Conservation (phyloP, 2,329 filamentous ascomycete genomes). For the Monosporascus sp. region DNA sequence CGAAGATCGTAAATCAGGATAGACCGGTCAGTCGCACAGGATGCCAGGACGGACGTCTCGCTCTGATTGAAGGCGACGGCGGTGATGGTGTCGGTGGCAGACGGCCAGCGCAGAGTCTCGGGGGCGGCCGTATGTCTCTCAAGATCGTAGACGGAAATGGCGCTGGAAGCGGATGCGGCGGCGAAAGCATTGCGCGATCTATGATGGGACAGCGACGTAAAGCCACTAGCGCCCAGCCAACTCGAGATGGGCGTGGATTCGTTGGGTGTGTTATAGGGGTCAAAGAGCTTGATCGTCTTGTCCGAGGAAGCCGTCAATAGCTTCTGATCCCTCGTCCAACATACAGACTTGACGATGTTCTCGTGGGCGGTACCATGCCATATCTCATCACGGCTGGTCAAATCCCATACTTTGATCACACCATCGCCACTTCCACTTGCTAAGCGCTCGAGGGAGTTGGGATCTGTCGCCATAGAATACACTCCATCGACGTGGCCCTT, state of each 20-base stretch:
- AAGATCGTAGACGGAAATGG: conserved; percentile 85
- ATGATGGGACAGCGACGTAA: conserved; percentile 81
- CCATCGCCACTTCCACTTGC: conserved; percentile 88
- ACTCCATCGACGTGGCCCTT: conserved; percentile 88
- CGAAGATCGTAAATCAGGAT: conserved; percentile 89
- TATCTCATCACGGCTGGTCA: conserved; percentile 64
- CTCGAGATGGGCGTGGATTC: conserved; percentile 71
- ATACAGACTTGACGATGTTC: conserved; percentile 86
- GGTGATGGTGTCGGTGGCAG: conserved; percentile 83
- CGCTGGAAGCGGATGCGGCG: conserved; percentile 60
- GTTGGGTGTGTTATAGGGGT: conserved; percentile 71
- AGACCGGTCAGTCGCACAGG: conserved; percentile 77
- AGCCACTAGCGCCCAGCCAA: conserved; percentile 78
- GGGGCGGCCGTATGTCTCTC: conserved; percentile 74
- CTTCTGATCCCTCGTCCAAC: conserved; percentile 82
- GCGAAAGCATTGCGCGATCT: conserved; percentile 75
- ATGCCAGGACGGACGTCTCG: conserved; percentile 86
- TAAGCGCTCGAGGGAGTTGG: conserved; percentile 65
- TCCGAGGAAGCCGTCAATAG: conserved; percentile 84
- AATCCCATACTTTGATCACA: conserved; percentile 88
- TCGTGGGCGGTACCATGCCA: conserved; percentile 79
- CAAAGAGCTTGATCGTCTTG: conserved; percentile 82
- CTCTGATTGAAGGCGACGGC: conserved; percentile 86
- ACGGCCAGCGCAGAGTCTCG: conserved; percentile 83
- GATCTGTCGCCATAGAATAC: conserved; percentile 76